Evolutionary conservation across 305 asterid genomes (phyloP).

Genomic region (Solanum aculeatissimum): DNA sequence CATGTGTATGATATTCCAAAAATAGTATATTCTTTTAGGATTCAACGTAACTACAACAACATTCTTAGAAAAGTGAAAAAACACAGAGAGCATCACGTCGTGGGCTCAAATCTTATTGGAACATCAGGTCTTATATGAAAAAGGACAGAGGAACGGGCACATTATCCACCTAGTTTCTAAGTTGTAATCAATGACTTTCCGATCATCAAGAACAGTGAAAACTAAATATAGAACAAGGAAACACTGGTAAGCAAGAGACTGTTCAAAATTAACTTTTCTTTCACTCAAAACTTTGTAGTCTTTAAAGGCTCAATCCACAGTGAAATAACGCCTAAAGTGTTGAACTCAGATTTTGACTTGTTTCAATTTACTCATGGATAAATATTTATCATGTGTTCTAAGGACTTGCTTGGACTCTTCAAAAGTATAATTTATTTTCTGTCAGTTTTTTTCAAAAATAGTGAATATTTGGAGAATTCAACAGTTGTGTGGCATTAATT

Average conservation of each 20-base stretch:
- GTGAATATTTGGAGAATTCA: too few relatives aligned
- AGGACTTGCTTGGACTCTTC: too few relatives aligned
- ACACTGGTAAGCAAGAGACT: background rate
- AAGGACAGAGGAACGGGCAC: background rate
- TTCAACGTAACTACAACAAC: background rate
- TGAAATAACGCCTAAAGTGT: too few relatives aligned
- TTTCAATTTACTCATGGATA: too few relatives aligned
- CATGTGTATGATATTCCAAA: background rate
- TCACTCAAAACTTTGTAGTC: too few relatives aligned
- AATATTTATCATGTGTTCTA: too few relatives aligned
- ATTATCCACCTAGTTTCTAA: background rate
- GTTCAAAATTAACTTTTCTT: background rate
- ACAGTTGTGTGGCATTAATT: too few relatives aligned
- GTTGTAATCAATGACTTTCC: background rate
- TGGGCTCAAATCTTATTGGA: background rate
- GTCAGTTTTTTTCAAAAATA: too few relatives aligned
- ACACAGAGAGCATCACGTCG: background rate
- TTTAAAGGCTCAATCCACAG: too few relatives aligned
- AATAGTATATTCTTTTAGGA: background rate
- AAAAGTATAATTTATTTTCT: too few relatives aligned
- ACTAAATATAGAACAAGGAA: background rate
- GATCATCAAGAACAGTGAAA: background rate
- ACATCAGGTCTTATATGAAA: background rate
- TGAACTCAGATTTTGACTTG: too few relatives aligned
- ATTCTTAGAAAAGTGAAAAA: background rate